These are phyloP conservation scores for Hypoxylon lenormandii DNA, from an alignment of 495 filamentous ascomycete genomes.

Conservation along the genomic window DNA sequence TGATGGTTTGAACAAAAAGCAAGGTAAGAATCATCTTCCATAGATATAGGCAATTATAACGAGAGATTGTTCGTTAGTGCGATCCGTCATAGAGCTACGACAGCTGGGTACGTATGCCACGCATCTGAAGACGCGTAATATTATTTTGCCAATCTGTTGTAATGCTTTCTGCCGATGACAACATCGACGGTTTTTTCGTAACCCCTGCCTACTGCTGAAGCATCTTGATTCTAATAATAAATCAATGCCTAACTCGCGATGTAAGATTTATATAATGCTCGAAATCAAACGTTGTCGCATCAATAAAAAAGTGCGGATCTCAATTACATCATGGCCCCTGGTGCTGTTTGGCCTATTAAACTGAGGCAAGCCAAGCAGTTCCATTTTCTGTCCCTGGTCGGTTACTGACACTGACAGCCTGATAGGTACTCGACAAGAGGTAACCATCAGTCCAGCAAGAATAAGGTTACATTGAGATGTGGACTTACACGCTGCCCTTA, in stretches of 20 bases:
- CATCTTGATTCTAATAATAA: constrained; percentile 1
- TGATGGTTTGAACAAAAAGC: too few relatives aligned
- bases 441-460: neutral
- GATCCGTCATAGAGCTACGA: too few relatives aligned
- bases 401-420: neutral
- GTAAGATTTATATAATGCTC: neutral
- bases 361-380: neutral
- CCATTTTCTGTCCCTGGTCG: neutral
- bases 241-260: neutral
- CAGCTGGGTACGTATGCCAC: too few relatives aligned
- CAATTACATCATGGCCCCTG: constrained; percentile 7
- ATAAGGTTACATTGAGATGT: neutral
- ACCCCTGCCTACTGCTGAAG: neutral
- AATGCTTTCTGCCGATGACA: constrained; percentile 21
- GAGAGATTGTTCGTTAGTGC: too few relatives aligned
- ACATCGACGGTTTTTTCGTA: constrained; percentile 13
- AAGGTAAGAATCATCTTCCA: too few relatives aligned
- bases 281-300: neutral
- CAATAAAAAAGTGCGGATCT: neutral
- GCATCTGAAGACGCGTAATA: neutral
- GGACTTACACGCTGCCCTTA: neutral
- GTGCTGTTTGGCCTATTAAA: neutral
- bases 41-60: too few relatives aligned
- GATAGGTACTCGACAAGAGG: too few relatives aligned
- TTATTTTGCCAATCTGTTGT: constrained; percentile 28